Conservation (phyloP, 2,329 filamentous ascomycete species). For the Sclerotiophoma versabilis region DNA sequence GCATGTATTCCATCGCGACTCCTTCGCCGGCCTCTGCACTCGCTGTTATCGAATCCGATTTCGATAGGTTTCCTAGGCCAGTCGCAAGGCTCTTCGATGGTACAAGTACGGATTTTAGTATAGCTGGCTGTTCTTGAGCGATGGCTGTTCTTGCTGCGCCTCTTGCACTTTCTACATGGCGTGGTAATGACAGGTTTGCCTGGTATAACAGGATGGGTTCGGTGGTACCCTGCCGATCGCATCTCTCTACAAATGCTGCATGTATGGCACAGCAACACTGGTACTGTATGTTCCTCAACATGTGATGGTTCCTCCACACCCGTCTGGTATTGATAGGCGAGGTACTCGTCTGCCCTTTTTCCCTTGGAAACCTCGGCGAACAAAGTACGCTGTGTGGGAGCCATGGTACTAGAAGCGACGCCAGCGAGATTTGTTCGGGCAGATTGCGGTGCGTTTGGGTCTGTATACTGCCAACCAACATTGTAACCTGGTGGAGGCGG, state of each 20-base stretch:
- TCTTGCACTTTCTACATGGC: conserved; percentile 43
- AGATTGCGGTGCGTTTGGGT: conserved; percentile 18
- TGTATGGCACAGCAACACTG: conserved; percentile 42
- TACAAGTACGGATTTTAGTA: conserved; percentile 30
- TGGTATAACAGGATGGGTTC: conserved; percentile 45
- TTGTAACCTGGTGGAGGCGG: conserved; percentile 22
- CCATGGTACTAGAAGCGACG: conserved; percentile 20
- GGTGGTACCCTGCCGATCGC: conserved; percentile 46
- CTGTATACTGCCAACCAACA: conserved; percentile 27
- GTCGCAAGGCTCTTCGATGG: conserved; percentile 34
- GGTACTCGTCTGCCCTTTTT: conserved; percentile 25
- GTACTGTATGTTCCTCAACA: conserved; percentile 25
- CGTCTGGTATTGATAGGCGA: conserved; percentile 27
- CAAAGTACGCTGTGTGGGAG: conserved; percentile 12
- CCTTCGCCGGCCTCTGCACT: conserved; percentile 33
- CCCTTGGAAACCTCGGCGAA: conserved; percentile 21
- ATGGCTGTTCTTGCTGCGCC: conserved; percentile 26
- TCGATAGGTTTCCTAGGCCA: conserved; percentile 32
- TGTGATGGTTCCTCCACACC: conserved; percentile 18
- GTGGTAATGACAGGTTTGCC: conserved; percentile 33
- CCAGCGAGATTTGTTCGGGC: not conserved
- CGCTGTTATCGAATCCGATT: conserved; percentile 25
- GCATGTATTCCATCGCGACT: conserved; percentile 30
- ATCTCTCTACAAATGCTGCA: conserved; percentile 45
- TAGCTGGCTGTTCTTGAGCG: conserved; percentile 24